These are phyloP conservation scores for Pseudogymnoascus sp. DNA, from an alignment of 2,329 filamentous ascomycete species.

Conservation along the genomic window DNA sequence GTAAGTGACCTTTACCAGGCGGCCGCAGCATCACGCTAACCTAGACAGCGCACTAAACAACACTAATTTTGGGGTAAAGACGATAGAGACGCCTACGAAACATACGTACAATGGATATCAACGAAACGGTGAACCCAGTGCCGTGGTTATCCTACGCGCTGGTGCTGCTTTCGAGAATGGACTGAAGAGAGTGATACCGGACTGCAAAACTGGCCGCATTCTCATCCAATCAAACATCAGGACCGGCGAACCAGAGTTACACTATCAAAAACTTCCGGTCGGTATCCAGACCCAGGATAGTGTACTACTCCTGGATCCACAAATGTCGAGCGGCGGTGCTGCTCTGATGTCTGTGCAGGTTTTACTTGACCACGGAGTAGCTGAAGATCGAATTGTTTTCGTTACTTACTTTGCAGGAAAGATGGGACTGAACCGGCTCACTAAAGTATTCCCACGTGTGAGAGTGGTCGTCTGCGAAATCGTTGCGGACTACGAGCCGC, in stretches of 20 bases:
- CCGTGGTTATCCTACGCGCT: constrained; percentile 80
- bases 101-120: constrained; percentile 63
- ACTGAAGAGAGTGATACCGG: constrained; percentile 81
- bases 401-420: constrained; percentile 87
- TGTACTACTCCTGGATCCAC: constrained; percentile 81
- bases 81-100: constrained; percentile 63
- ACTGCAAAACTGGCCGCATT: constrained; percentile 80
- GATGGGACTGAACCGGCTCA: constrained; percentile 74
- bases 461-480: constrained; percentile 79
- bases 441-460: constrained; percentile 81
- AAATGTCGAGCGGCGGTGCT: constrained; percentile 85
- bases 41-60: constrained; percentile 65
- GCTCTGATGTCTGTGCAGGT: constrained; percentile 92
- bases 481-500: constrained; percentile 70
- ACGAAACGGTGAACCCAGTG: constrained; percentile 66
- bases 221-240: constrained; percentile 82
- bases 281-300: constrained; percentile 68
- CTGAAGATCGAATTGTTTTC: constrained; percentile 76
- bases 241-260: constrained; percentile 85
- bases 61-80: constrained; percentile 55
- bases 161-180: constrained; percentile 84
- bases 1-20: constrained; percentile 34
- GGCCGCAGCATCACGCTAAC: constrained; percentile 5
- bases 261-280: constrained; percentile 73
- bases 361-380: constrained; percentile 87